These are phyloP conservation scores for Collybia nuda DNA, from an alignment of 768 basidiomycete species.

Conservation along the genomic window DNA sequence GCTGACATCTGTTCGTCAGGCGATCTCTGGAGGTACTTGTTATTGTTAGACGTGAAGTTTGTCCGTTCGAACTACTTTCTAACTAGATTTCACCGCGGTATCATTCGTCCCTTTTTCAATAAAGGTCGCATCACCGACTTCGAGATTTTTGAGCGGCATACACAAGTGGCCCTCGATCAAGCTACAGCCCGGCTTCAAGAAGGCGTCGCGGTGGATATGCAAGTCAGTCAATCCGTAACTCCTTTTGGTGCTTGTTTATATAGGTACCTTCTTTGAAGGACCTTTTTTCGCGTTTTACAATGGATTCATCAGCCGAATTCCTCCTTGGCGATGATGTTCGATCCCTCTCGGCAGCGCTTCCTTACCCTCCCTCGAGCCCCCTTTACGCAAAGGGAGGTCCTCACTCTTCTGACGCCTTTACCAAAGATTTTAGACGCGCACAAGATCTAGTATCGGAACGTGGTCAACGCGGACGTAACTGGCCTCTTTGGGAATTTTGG, in stretches of 20 bases:
- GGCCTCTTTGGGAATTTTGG: constrained; percentile 56
- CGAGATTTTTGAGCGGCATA: constrained; percentile 53
- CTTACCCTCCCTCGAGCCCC: constrained; percentile 39
- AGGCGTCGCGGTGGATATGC: constrained; percentile 57
- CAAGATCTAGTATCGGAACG: constrained; percentile 38
- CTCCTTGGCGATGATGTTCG: constrained; percentile 55
- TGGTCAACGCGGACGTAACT: constrained; percentile 33
- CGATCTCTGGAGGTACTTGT: constrained; percentile 60
- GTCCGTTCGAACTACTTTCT: background rate
- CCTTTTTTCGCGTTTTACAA: constrained; percentile 49
- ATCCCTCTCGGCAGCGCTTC: constrained; percentile 47
- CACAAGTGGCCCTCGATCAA: constrained; percentile 43
- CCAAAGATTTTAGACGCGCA: constrained; percentile 45
- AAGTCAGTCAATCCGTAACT: constrained; percentile 36
- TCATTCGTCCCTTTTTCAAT: constrained; percentile 63
- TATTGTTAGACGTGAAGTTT: background rate
- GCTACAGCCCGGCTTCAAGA: constrained; percentile 39
- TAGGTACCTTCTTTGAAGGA: constrained; percentile 25
- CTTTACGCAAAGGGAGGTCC: constrained; percentile 22
- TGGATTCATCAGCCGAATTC: constrained; percentile 66
- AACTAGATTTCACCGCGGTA: constrained; percentile 53
- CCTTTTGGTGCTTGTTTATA: background rate
- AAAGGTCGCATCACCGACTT: constrained; percentile 54
- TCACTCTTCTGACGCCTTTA: constrained; percentile 44
- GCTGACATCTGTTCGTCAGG: constrained; percentile 22